Evolutionary conservation across 192 early-diverging fungal genomes (phyloP), one percentile per base, ranked within the genome.

Genomic region (Gryganskiella cystojenkinii): DNA sequence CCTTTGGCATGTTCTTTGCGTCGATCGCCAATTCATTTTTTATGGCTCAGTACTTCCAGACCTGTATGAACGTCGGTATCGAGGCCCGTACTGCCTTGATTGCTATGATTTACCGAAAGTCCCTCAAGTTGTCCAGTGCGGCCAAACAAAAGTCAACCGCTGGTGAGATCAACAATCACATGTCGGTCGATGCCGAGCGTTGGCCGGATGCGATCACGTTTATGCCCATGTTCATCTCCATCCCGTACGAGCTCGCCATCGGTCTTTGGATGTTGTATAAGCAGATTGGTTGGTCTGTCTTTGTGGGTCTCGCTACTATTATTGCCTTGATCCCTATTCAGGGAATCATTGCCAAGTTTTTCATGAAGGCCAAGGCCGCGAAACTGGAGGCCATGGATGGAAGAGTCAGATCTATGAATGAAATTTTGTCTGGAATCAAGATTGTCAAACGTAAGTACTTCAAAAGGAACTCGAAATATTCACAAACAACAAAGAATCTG

Each of bases 401-500:
- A 42, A 71, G 82, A 42, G 64, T 83, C 17, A 65, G 70, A 9
- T 33, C 80, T 11, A 75, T 83, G 61, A 83, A 83, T 44, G 82
- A 83, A 17, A 58, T 68, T 24, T 34, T 83, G 5, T 54, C 78
- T 9, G 75, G 75, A 17, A 75, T 83, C 62, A 80, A 80, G 45
- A 70, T 83, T 22, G 79, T 83, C 63, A 83, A 83, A 55, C 40
- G n/a, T n/a, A n/a, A n/a, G n/a, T n/a, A n/a, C n/a, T n/a, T n/a
- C n/a, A n/a, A n/a, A n/a, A n/a, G n/a, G n/a, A n/a, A n/a, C n/a
- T n/a, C n/a, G n/a, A n/a, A n/a, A n/a, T n/a, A n/a, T n/a, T n/a
- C n/a, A n/a, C n/a, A n/a, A n/a, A n/a, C n/a, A n/a, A n/a, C n/a
- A n/a, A n/a, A n/a, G n/a, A n/a, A n/a, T n/a, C n/a, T n/a, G n/a